These are phyloP conservation scores for Sugiyamaella sp. DNA, from an alignment of 1,139 yeast genomes.

Conservation along the genomic window DNA sequence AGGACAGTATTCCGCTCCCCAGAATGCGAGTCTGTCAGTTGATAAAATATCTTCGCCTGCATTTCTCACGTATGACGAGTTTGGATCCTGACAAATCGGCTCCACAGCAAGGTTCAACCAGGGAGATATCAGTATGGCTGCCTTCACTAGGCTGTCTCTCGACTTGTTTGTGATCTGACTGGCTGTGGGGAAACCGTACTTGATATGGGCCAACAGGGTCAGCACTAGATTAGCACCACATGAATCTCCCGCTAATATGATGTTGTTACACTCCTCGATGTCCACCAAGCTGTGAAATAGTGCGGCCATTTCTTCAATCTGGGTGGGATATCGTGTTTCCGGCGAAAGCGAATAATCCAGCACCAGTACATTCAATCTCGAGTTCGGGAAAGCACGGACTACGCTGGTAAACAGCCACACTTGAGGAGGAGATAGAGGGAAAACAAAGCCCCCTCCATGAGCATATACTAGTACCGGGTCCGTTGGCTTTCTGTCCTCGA, in stretches of 20 bases:
- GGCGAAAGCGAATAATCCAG: constrained; percentile 48
- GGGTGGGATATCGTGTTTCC: constrained; percentile 46
- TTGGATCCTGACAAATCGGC: not conserved
- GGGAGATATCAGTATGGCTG: constrained; percentile 47
- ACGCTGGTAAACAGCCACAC: constrained; percentile 28
- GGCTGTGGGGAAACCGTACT: constrained; percentile 37
- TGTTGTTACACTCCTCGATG: constrained; percentile 40
- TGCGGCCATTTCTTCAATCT: constrained; percentile 44
- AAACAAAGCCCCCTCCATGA: constrained; percentile 52
- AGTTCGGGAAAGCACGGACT: constrained; percentile 24
- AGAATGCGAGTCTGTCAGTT: constrained; percentile 31
- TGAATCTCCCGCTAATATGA: constrained; percentile 50
- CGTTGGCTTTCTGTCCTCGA: constrained; percentile 27
- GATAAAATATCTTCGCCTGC: constrained; percentile 29
- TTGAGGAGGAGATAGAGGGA: constrained; percentile 43
- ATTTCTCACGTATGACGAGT: constrained; percentile 41
- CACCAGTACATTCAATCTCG: constrained; percentile 39
- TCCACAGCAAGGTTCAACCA: constrained; percentile 46
- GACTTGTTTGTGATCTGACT: constrained; percentile 17
- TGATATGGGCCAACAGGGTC: constrained; percentile 43
- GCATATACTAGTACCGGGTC: constrained; percentile 38
- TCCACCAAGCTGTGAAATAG: constrained; percentile 43
- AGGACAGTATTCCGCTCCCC: constrained; percentile 40
- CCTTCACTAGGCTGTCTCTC: constrained; percentile 35
- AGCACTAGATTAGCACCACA: constrained; percentile 51